These are phyloP conservation scores for Thalia dealbata DNA, from an alignment of 176 grass and related monocot genomes.

Conservation along the genomic window DNA sequence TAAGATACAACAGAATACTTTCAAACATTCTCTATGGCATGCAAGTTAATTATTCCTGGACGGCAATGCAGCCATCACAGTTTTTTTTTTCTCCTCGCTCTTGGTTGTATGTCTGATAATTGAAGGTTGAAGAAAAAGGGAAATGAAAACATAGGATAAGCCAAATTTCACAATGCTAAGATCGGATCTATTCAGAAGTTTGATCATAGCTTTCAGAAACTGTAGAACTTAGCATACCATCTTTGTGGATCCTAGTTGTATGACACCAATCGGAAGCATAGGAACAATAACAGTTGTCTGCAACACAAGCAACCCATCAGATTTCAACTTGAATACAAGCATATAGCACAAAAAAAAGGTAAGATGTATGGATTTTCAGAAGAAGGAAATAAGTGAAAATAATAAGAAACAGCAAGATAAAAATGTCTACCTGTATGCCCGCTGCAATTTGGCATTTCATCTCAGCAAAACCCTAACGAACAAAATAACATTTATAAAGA, in stretches of 20 bases:
- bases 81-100: background rate
- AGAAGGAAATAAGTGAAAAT: conserved; percentile 1
- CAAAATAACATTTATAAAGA: conserved; percentile 11
- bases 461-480: conserved; percentile 46
- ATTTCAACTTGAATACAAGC: background rate
- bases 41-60: background rate
- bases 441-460: conserved; percentile 47
- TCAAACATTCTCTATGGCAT: background rate
- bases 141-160: background rate
- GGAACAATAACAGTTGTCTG: conserved; percentile 78
- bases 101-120: background rate
- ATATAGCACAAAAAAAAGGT: background rate
- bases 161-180: background rate
- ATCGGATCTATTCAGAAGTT: background rate
- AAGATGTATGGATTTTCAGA: conserved; percentile 24
- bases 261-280: conserved; percentile 51
- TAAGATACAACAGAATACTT: background rate
- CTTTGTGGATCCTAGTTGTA: conserved; percentile 62
- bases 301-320: conserved; percentile 22
- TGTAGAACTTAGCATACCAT: conserved; percentile 29
- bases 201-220: background rate
- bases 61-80: background rate
- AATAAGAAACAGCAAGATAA: conserved; percentile 14
- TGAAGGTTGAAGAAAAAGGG: background rate
- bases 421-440: conserved; percentile 54